Evolutionary conservation across 257 asterid species (phyloP).

Genomic region (Solanum pimpinellifolium): DNA sequence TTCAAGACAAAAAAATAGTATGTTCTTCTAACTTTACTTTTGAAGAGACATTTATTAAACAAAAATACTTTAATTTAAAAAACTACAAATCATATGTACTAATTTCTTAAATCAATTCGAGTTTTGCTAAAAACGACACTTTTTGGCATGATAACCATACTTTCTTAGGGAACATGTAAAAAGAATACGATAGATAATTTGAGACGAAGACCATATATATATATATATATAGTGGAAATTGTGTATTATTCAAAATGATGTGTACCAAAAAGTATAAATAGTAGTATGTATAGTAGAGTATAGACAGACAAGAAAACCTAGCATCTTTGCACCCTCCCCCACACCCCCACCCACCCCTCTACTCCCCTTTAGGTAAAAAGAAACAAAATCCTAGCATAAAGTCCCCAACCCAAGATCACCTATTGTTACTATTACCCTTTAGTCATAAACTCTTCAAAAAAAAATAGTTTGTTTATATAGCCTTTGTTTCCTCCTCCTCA

Average conservation of each 20-base stretch:
- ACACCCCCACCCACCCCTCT: background rate
- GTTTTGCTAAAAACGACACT: background rate
- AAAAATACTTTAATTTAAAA: too few relatives aligned
- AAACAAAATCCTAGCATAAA: background rate
- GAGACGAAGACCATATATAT: background rate
- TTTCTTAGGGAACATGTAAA: background rate
- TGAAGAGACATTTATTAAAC: too few relatives aligned
- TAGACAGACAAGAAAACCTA: background rate
- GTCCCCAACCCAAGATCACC: background rate
- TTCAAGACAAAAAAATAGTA: background rate
- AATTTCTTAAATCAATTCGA: too few relatives aligned
- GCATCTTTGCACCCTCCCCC: background rate
- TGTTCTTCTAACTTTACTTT: too few relatives aligned
- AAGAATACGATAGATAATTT: background rate
- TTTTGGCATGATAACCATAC: background rate
- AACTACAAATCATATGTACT: too few relatives aligned
- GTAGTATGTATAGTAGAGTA: background rate
- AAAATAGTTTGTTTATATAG: background rate
- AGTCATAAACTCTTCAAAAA: background rate
- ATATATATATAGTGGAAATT: background rate
- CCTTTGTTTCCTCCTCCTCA: background rate
- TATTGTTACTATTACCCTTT: background rate
- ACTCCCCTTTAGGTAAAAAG: background rate
- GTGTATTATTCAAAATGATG: background rate
- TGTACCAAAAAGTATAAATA: background rate